Base-by-base conservation (phyloP, 2,329 filamentous ascomycete species). In the Hymenoscyphus albidus region DNA sequence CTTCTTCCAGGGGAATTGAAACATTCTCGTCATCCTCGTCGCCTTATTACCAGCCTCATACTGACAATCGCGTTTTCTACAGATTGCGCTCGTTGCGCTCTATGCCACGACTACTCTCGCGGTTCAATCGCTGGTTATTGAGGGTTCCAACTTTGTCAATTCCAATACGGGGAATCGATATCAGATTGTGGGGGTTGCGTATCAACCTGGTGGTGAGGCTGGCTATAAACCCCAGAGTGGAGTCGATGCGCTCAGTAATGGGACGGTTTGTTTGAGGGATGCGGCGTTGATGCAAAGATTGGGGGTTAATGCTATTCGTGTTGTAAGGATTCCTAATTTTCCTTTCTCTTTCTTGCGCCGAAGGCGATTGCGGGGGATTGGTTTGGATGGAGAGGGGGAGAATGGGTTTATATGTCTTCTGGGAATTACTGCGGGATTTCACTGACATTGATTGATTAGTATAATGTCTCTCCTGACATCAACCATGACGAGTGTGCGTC, bases 401-500 rank as follows among this genome's bases (percentile, higher is more conserved):
- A 7, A 35, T 35, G 35, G 35, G 9, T 35, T 35, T 35, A 35
- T 35, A 27, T 27, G 12, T 27, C 4, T 22, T 3, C n/a, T 27
- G 10, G 48, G 7, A 44, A 44, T n/a, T 44, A n/a, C 27, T 32
- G 39, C 10, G 13, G 27, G 18, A 32, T 31, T 27, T 18, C 1
- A 32, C 61, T 58, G 31, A 58, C 31, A 27, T 51, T 27, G 35
- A 35, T 35, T 54, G 1, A 3, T 18, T 18, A 63, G 61, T 89
- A 89, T 79, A 89, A 89, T 79, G 76, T 89, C 67, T 82, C 87
- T 75, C 87, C 86, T 38, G 76, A 87, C 71, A 76, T 88, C 67
- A 88, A 89, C 79, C 87, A 89, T 73, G 86, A 89, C 70, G 80
- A 83, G 68, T 89, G 87, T 72, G 86, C 84, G 65, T 87, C 83